Percentiles rank a stretch among this genome's conserved stretches.
These are phyloP conservation scores for Naganishia randhawae DNA, from an alignment of 768 basidiomycete genomes.

Conservation along the genomic window DNA sequence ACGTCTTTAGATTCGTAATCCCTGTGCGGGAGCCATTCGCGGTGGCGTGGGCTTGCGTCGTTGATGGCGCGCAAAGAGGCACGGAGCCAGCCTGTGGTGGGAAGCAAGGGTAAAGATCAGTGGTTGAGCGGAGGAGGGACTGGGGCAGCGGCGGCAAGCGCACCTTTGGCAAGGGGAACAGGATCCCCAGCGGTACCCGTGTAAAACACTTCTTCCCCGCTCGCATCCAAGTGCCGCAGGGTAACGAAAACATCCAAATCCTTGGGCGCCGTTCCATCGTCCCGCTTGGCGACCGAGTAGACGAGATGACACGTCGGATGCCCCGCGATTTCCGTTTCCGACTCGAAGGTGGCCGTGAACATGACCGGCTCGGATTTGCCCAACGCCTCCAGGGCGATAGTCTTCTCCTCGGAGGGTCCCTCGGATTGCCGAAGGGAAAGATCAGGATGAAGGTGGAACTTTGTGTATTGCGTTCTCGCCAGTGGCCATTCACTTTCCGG, in stretches of 20 bases:
- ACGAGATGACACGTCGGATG: slow-evolving; percentile 35
- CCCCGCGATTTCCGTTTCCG: slow-evolving; percentile 38
- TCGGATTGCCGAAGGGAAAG: not conserved
- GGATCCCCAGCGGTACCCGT: slow-evolving; percentile 40
- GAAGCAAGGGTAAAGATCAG: not conserved
- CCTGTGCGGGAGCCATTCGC: slow-evolving; percentile 37
- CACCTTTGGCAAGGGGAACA: slow-evolving; percentile 34
- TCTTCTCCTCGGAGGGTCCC: not conserved
- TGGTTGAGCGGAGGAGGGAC: not conserved
- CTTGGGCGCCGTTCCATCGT: slow-evolving; percentile 33
- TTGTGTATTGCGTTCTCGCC: slow-evolving; percentile 32
- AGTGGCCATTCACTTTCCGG: slow-evolving; percentile 38
- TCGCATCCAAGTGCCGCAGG: slow-evolving; percentile 32
- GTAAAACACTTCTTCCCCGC: slow-evolving; percentile 37
- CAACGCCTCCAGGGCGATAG: slow-evolving; percentile 32
- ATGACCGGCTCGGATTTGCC: slow-evolving; percentile 26
- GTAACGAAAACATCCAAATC: slow-evolving; percentile 40
- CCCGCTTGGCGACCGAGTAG: slow-evolving; percentile 23
- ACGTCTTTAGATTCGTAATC: slow-evolving; percentile 36
- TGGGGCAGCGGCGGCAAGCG: not conserved
- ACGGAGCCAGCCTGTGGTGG: slow-evolving; percentile 37
- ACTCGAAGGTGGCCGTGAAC: slow-evolving; percentile 30
- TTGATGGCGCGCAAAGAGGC: slow-evolving; percentile 39
- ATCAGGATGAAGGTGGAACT: slow-evolving; percentile 29
- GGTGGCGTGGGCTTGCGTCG: slow-evolving; percentile 32